Base-by-base conservation (phyloP, 345 rosid genomes). In the Leavenworthia alabamica region DNA sequence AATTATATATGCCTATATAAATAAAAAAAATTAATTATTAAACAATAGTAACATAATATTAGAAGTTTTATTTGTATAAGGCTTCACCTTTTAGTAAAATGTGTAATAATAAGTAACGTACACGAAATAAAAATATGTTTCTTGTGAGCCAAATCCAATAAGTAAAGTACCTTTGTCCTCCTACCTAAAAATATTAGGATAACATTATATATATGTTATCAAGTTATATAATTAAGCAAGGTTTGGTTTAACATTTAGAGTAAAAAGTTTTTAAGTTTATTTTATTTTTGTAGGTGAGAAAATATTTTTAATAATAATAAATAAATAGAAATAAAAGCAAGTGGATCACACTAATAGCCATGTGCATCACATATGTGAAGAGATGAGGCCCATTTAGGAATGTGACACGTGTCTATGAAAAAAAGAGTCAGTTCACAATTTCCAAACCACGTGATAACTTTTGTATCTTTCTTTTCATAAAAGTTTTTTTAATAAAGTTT, bases 371-470 rank as follows among this genome's bases (percentile, higher is more conserved):
- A 66, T 37, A 44, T 62, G 56, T 4, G 5, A 48, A 62, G 56
- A 62, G 41, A 2, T 66, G 57, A 23, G 46, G 41, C 8, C 6
- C 15, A 12, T 24, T 0, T 22, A 20, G 2, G 1, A 28, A 19
- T 4, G 0, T 0, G 41, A 46, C 71, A 56, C 64, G 64, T 66
- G 71, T 66, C 49, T 16, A 44, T 9, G 13, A 23, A 7, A 16
- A 24, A 10, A 45, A 66, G 56, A n/a, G n/a, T n/a, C 48, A 56
- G 40, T 66, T 46, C 48, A 36, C 49, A 43, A 3, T 52, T 52
- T 64, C 29, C 68, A 60, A 41, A 45, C 66, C 73, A 68, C 66
- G 66, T 68, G 66, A 58, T 9, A 14, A 24, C 65, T 47, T 66
- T 46, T 56, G 32, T 22, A 10, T n/a, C n/a, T 32, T 10, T 54